Evolutionary conservation across 1,139 yeast genomes (phyloP).

Genomic region (Yamadazyma blattariae): DNA sequence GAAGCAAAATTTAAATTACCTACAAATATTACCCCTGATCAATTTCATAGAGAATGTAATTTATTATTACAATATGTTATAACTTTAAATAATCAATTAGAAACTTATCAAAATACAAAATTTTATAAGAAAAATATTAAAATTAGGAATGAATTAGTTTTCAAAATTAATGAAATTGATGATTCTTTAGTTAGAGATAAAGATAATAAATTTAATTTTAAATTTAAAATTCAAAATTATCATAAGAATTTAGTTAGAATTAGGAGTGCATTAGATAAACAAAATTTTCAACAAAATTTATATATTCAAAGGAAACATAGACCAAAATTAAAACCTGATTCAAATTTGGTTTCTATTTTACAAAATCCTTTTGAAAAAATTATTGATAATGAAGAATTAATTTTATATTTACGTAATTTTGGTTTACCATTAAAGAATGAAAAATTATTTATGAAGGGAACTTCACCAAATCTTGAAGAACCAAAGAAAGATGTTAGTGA

Average conservation of each 20-base stretch:
- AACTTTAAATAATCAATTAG: constrained; percentile 17
- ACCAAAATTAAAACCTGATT: constrained; percentile 11
- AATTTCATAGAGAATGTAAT: constrained; percentile 31
- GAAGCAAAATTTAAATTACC: constrained; percentile 8
- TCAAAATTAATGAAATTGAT: constrained; percentile 29
- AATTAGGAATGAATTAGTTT: constrained; percentile 29
- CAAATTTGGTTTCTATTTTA: constrained; percentile 5
- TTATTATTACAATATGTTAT: constrained; percentile 30
- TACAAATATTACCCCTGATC: constrained; percentile 23
- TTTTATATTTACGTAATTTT: constrained; percentile 10
- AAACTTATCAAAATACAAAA: constrained; percentile 13
- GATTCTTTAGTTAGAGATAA: constrained; percentile 26
- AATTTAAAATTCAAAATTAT: constrained; percentile 23
- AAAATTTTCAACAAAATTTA: constrained; percentile 15
- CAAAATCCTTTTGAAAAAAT: constrained; percentile 11
- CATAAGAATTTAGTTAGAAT: constrained; percentile 25
- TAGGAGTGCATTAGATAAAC: constrained; percentile 31
- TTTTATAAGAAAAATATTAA: constrained; percentile 14
- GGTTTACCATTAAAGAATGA: constrained; percentile 10
- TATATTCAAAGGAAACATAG: constrained; percentile 11
- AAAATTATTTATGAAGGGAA: constrained; percentile 1
- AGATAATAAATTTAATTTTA: constrained; percentile 22
- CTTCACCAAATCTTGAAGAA: too few species aligned
- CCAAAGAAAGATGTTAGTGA: too few species aligned
- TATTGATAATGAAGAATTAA: constrained; percentile 11